These are phyloP conservation scores for Mycena crocata DNA, from an alignment of 768 basidiomycete genomes.

Conservation along the genomic window DNA sequence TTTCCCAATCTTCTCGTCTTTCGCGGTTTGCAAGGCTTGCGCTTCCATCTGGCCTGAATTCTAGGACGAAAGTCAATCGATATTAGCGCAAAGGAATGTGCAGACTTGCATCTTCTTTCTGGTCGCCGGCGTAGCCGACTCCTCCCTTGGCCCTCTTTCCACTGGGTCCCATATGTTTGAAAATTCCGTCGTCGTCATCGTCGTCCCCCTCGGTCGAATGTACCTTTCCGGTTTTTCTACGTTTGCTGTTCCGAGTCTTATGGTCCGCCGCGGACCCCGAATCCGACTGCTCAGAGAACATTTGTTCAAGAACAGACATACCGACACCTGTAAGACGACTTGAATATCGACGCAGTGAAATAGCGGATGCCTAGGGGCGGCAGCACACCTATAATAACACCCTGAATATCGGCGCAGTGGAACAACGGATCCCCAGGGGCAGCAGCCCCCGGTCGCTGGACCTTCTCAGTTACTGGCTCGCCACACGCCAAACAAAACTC, in stretches of 20 bases:
- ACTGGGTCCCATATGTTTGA: slow-evolving; percentile 48
- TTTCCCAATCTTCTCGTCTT: slow-evolving; percentile 79
- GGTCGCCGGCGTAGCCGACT: slow-evolving; percentile 87
- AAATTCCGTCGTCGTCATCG: slow-evolving; percentile 60
- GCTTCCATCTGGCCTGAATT: slow-evolving; percentile 86
- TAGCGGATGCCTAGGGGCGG: slow-evolving; percentile 65
- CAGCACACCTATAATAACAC: slow-evolving; percentile 84
- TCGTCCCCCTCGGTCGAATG: slow-evolving; percentile 44
- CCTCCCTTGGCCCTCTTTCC: slow-evolving; percentile 83
- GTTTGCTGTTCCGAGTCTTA: slow-evolving; percentile 54
- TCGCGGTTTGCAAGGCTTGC: slow-evolving; percentile 72
- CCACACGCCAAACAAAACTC: slow-evolving; percentile 83
- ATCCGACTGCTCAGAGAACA: slow-evolving; percentile 69
- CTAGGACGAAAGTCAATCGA: slow-evolving; percentile 50
- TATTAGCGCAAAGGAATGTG: slow-evolving; percentile 2
- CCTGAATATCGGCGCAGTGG: slow-evolving; percentile 92
- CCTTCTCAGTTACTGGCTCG: slow-evolving; percentile 65
- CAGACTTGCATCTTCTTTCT: slow-evolving; percentile 83
- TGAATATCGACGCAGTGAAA: slow-evolving; percentile 93
- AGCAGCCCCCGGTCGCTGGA: slow-evolving; percentile 55
- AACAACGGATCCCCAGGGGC: slow-evolving; percentile 72
- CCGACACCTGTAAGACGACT: slow-evolving; percentile 92
- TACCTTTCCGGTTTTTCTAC: slow-evolving; percentile 54
- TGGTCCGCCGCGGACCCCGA: slow-evolving; percentile 46
- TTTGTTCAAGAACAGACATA: slow-evolving; percentile 84